Evolutionary conservation across 805 yeast species (phyloP).

Genomic region (Zygosaccharomyces siamensis): DNA sequence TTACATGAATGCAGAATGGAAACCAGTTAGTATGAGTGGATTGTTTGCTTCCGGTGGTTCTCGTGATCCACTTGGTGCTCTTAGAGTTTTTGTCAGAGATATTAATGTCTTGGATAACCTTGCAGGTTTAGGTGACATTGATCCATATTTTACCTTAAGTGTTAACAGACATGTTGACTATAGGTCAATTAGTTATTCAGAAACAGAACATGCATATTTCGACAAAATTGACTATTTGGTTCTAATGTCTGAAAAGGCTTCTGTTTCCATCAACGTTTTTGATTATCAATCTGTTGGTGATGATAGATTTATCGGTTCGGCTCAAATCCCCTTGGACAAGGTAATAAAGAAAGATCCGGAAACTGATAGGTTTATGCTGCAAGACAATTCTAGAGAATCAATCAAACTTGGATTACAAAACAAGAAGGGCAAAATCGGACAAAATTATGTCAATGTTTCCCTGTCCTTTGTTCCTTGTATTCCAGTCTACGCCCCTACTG

Average conservation of each 20-base stretch:
- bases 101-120: constrained; percentile 48
- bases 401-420: constrained; percentile 33
- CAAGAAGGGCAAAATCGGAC: constrained; percentile 40
- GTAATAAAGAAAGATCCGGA: constrained; percentile 38
- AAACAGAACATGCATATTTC: constrained; percentile 53
- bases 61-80: constrained; percentile 56
- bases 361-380: constrained; percentile 44
- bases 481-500: constrained; percentile 58
- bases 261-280: constrained; percentile 51
- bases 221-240: constrained; percentile 59
- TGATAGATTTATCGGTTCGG: constrained; percentile 61
- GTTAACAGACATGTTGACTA: constrained; percentile 55
- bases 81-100: constrained; percentile 53
- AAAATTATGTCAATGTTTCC: constrained; percentile 50
- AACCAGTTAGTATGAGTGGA: constrained; percentile 58
- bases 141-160: constrained; percentile 63
- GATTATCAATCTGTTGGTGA: constrained; percentile 62
- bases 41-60: constrained; percentile 40
- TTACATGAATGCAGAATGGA: constrained; percentile 60
- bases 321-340: constrained; percentile 46
- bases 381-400: constrained; percentile 48
- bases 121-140: constrained; percentile 67
- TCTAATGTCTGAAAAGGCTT: constrained; percentile 55
- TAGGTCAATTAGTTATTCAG: constrained; percentile 50
- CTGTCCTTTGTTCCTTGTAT: constrained; percentile 61